A percentile compares a stretch with the other conserved stretches of the same genome.
These are phyloP conservation scores for Dryas octopetala DNA, from an alignment of 306 rosid genomes.

Conservation along the genomic window DNA sequence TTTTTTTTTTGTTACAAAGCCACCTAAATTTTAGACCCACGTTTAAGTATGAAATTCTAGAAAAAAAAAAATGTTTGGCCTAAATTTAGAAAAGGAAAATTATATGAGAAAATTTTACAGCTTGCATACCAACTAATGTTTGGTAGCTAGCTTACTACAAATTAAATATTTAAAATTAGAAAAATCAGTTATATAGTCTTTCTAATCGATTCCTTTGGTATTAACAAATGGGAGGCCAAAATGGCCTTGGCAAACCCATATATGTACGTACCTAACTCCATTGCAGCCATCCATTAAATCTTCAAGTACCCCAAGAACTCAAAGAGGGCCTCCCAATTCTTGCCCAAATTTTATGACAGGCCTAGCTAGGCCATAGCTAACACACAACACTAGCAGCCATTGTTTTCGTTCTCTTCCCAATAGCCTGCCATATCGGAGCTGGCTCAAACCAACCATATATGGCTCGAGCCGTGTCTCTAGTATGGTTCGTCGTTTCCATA, in stretches of 20 bases:
- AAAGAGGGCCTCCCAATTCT: background rate
- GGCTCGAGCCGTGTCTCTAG: slow-evolving; percentile 14
- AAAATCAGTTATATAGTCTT: background rate
- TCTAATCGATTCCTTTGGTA: background rate
- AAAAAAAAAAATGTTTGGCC: background rate
- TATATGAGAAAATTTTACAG: background rate
- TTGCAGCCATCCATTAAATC: background rate
- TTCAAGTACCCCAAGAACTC: background rate
- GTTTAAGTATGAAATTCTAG: background rate
- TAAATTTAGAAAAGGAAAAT: background rate
- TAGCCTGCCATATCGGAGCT: background rate
- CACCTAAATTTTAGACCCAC: slow-evolving; percentile 1
- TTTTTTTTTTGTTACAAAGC: too few relatives aligned
- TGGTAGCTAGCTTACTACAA: background rate
- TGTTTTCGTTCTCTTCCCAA: background rate
- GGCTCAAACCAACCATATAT: background rate
- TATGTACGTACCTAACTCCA: background rate
- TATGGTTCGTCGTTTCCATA: slow-evolving; percentile 18
- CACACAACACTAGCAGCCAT: background rate
- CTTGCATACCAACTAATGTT: background rate
- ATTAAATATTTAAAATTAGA: background rate
- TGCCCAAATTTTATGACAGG: background rate
- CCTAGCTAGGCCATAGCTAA: background rate
- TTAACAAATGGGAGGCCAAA: background rate
- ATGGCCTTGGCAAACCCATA: background rate